Evolutionary conservation across 306 rosid species (phyloP).

Genomic region (Glycine latifolia): DNA sequence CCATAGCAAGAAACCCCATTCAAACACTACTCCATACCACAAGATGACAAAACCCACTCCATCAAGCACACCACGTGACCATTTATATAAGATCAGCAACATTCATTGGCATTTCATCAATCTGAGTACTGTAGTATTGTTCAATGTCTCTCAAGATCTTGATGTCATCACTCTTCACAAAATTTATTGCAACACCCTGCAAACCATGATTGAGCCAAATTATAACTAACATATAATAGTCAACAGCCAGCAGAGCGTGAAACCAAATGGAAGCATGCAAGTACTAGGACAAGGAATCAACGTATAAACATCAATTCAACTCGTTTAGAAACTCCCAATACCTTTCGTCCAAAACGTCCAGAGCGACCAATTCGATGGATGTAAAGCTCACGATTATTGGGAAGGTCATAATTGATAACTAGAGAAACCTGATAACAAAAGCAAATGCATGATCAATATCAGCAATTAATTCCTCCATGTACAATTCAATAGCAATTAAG

Average conservation of each 20-base stretch:
- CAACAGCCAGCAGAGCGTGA: not conserved
- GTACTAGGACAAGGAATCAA: not conserved
- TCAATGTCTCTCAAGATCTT: conserved; percentile 95
- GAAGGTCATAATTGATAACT: conserved; percentile 95
- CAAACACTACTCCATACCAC: conserved; percentile 42
- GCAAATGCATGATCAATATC: conserved; percentile 23
- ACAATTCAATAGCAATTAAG: not conserved
- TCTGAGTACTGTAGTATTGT: conserved; percentile 97
- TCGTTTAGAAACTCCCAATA: conserved; percentile 45
- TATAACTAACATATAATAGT: not conserved
- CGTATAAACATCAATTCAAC: conserved; percentile 5
- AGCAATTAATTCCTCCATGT: not conserved
- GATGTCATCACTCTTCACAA: conserved; percentile 95
- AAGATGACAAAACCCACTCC: conserved; percentile 46
- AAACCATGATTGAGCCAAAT: conserved; percentile 33
- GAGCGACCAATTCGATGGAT: conserved; percentile 98
- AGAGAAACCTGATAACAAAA: conserved; percentile 74
- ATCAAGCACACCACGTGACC: conserved; percentile 39
- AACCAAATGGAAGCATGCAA: not conserved
- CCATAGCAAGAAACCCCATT: conserved; percentile 40
- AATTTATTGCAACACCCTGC: conserved; percentile 99
- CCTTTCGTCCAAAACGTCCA: conserved; percentile 99
- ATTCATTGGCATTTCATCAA: conserved; percentile 99
- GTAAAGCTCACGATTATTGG: conserved; percentile 97
- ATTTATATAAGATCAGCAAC: conserved; percentile 88